Evolutionary conservation across 495 filamentous ascomycete genomes (phyloP).

Genomic region (Tuber borchii): DNA sequence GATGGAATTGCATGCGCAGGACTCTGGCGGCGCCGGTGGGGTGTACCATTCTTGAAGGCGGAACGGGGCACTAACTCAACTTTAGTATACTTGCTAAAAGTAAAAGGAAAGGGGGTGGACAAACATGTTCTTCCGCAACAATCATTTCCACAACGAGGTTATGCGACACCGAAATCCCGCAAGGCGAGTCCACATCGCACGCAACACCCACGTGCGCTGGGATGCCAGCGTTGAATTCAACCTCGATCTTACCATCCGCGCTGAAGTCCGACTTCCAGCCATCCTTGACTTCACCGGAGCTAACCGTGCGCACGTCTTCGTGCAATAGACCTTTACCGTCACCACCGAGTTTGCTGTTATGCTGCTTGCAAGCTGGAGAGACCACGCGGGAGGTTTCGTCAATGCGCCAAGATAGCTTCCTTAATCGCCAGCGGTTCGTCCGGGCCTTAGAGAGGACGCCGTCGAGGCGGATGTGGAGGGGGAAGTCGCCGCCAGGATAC

Average conservation of each 20-base stretch:
- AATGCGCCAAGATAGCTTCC: constrained; percentile 85
- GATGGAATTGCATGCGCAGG: constrained; percentile 82
- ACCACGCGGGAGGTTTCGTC: constrained; percentile 77
- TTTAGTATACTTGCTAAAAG: constrained; percentile 57
- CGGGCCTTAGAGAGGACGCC: constrained; percentile 59
- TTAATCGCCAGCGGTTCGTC: constrained; percentile 75
- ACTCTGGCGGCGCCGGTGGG: constrained; percentile 89
- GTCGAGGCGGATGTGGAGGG: constrained; percentile 67
- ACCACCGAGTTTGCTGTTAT: constrained; percentile 64
- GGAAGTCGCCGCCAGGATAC: constrained; percentile 80
- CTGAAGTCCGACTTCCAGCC: constrained; percentile 98
- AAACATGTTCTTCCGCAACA: constrained; percentile 67
- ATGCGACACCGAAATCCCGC: constrained; percentile 72
- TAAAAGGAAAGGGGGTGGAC: constrained; percentile 1
- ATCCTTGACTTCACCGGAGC: constrained; percentile 63
- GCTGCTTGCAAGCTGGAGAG: constrained; percentile 72
- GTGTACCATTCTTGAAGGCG: constrained; percentile 48
- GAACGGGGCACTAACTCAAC: constrained; percentile 24
- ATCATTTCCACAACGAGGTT: constrained; percentile 87
- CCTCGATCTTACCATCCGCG: constrained; percentile 65
- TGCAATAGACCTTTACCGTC: constrained; percentile 68
- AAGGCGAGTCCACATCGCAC: constrained; percentile 74
- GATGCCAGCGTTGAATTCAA: constrained; percentile 72
- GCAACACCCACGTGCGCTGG: constrained; percentile 52
- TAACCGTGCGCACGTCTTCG: constrained; percentile 68